Conservation (phyloP, 352 stramenopile genomes). For the Phytophthora capsici region DNA sequence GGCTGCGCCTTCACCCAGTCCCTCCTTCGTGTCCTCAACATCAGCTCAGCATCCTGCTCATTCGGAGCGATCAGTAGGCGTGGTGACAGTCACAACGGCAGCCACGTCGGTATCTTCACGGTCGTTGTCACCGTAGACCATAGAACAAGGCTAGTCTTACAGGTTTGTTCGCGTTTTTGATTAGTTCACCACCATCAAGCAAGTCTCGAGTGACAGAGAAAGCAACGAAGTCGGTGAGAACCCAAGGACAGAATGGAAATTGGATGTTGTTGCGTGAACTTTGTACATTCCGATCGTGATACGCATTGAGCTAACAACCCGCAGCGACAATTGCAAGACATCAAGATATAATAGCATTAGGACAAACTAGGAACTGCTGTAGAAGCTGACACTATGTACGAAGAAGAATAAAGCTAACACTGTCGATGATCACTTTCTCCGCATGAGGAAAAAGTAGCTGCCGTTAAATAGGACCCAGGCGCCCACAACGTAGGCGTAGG, state of each 20-base stretch:
- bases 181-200: conserved; percentile 14
- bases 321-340: conserved; percentile 21
- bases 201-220: conserved; percentile 18
- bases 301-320: neutral
- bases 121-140: conserved; percentile 16
- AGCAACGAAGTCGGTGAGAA: conserved; percentile 22
- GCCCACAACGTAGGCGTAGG: conserved; percentile 46
- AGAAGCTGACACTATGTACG: conserved; percentile 29
- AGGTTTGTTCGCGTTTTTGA: conserved; percentile 24
- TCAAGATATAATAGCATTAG: conserved; percentile 31
- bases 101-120: conserved; percentile 26
- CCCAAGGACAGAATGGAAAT: conserved; percentile 17
- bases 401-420: conserved; percentile 32
- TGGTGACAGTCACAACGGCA: conserved; percentile 29
- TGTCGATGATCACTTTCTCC: conserved; percentile 43
- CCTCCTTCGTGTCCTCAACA: conserved; percentile 33
- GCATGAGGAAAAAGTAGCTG: conserved; percentile 58
- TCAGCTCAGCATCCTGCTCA: conserved; percentile 24
- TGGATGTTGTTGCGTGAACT: conserved; percentile 13
- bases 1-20: conserved; percentile 10
- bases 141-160: conserved; percentile 22
- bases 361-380: conserved; percentile 22
- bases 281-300: neutral
- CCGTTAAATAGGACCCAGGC: conserved; percentile 56
- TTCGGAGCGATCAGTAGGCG: conserved; percentile 29